These are phyloP conservation scores for Hura crepitans DNA, from an alignment of 441 rosid species.

Conservation along the genomic window DNA sequence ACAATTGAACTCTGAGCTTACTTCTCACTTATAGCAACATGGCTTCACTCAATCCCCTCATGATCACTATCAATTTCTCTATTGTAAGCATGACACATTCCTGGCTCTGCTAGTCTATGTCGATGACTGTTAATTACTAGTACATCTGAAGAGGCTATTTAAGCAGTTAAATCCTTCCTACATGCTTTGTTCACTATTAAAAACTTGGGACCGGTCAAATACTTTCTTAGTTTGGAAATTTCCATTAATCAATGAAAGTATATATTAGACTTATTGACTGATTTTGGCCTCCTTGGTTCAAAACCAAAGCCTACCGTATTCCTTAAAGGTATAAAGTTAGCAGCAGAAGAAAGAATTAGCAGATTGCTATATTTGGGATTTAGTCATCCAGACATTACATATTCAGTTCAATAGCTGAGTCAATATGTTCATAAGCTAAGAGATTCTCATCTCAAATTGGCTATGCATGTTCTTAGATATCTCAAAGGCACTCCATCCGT, in stretches of 20 bases:
- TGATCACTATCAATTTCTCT: neutral
- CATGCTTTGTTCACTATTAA: neutral
- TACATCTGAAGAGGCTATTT: neutral
- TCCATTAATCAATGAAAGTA: neutral
- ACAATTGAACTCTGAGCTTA: neutral
- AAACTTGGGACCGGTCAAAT: neutral
- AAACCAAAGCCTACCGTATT: too few relatives aligned
- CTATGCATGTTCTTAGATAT: too few relatives aligned
- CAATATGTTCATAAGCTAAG: too few relatives aligned
- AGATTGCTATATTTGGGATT: too few relatives aligned
- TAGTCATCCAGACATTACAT: too few relatives aligned
- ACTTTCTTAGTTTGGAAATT: neutral
- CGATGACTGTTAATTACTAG: neutral
- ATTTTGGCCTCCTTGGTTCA: too few relatives aligned
- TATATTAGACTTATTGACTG: neutral
- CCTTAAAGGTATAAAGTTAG: too few relatives aligned
- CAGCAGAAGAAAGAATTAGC: too few relatives aligned
- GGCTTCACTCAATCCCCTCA: neutral
- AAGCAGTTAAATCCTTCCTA: neutral
- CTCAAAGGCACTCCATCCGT: too few relatives aligned
- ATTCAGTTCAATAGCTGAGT: too few relatives aligned
- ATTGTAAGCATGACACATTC: neutral
- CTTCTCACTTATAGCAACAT: neutral
- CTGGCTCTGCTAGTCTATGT: neutral
- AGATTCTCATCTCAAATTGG: too few relatives aligned